Base-by-base conservation (phyloP, 2,329 filamentous ascomycete species). In the Cytospora leucostoma region DNA sequence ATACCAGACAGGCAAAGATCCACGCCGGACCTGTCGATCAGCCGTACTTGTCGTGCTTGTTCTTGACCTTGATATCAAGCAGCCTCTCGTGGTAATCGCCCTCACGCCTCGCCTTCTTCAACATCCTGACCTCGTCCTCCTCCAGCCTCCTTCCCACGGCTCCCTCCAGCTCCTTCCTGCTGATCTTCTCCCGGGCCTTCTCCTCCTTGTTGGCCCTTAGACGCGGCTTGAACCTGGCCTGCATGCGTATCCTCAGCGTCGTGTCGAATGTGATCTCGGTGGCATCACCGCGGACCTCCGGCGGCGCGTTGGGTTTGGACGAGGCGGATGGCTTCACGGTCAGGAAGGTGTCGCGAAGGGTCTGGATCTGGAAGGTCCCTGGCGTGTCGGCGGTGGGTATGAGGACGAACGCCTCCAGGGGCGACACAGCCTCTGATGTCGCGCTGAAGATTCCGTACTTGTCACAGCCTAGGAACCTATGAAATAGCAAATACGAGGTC, bases 81-180 rank as follows among this genome's bases (percentile, higher is more conserved):
- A 97, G 77, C 69, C 85, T 85, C 78, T 98, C 93, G 74, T 97
- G 91, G 74, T 95, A 97, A 74, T 94, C 88, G 0, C 95, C 95
- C 70, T 97, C 91, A 70, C 87, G 85, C 73, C 91, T 84, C 38
- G 95, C 93, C 76, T 81, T 89, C 81, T 96, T 96, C 72, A 99
- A 75, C 74, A 81, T 85, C 77, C 84, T 89, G 50, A 97, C 91
- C 77, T 99, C 95, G 62, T 94, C 89, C 71, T 98, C 93, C 15
- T 92, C 85, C 59, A 97, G 75, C 63, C 80, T 82, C 65, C 93
- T 79, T 1, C 93, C 93, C 0, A 89, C 92, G 3, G 90, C 88
- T 53, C 87, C 88, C 77, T 97, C 93, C 54, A 97, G 79, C 77
- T 97, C 92, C 71, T 89, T 89, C 66, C 91, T 84, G 71, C 88